phyloP scores from a whole-genome alignment of 2,329 filamentous ascomycete genomes.

The Penicillium olsonii region DNA sequence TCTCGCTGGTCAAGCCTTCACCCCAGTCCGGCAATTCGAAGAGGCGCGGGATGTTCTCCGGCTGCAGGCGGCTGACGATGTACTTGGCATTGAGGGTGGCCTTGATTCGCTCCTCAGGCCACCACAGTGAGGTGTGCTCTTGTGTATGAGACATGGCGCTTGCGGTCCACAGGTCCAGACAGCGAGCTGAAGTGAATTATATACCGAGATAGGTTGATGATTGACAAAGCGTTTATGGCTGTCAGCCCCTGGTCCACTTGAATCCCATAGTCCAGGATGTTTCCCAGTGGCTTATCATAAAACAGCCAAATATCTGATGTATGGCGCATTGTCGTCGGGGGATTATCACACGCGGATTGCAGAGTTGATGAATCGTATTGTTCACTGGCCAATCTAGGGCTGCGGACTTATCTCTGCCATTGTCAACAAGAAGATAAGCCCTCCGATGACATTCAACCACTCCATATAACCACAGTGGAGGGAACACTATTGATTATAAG shows the following conservation, averaged over 20 bases:
- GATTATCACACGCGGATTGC: not conserved
- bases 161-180: not conserved
- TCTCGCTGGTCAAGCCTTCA: constrained; percentile 49
- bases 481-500: not conserved
- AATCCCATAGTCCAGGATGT: not conserved
- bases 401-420: constrained; percentile 4
- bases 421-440: not conserved
- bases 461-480: too few relatives aligned
- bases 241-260: not conserved
- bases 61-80: constrained; percentile 38
- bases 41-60: constrained; percentile 38
- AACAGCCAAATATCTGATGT: not conserved
- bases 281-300: not conserved
- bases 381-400: constrained; percentile 6
- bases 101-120: constrained; percentile 49
- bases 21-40: constrained; percentile 45
- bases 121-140: constrained; percentile 41
- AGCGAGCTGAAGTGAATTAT: not conserved
- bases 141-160: constrained; percentile 16
- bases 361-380: not conserved
- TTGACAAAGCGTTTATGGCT: not conserved
- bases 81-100: constrained; percentile 45
- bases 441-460: too few relatives aligned
- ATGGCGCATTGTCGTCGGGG: too few relatives aligned
- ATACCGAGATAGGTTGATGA: not conserved